Percentiles rank a stretch among this genome's conserved stretches.
Evolutionary conservation across 1,284 basidiomycete genomes (phyloP).

Genomic region (Malassezia psittaci): DNA sequence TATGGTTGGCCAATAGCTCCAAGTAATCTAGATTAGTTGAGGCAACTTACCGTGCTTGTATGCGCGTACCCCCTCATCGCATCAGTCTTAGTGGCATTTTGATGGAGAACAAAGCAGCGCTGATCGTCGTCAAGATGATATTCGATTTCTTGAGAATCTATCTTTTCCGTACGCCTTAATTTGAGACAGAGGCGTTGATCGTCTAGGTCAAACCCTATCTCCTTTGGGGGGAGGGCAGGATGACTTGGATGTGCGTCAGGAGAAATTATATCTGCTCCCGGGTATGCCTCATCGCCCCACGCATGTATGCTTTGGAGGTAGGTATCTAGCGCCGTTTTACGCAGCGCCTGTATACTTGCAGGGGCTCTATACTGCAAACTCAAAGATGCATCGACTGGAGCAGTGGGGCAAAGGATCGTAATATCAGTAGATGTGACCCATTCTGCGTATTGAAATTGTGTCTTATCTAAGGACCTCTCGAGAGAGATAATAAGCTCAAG

Average conservation of each 20-base stretch:
- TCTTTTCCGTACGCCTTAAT: slow-evolving; percentile 2
- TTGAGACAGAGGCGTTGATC: neutral
- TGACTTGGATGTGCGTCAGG: neutral
- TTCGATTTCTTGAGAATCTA: neutral
- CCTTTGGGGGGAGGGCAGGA: neutral
- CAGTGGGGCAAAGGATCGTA: slow-evolving; percentile 2
- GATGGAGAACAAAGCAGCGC: neutral
- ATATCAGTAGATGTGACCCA: neutral
- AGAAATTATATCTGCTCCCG: neutral
- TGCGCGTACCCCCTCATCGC: neutral
- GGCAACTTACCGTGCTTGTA: neutral
- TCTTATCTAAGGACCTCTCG: neutral
- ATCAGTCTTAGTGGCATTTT: neutral
- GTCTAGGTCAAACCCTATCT: neutral
- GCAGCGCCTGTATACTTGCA: neutral
- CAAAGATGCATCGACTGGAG: slow-evolving; percentile 3
- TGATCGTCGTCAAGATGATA: neutral
- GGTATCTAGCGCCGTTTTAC: neutral
- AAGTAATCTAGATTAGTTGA: neutral
- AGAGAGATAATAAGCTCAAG: neutral
- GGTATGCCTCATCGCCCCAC: neutral
- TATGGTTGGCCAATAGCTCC: neutral
- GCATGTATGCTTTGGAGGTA: slow-evolving; percentile 5
- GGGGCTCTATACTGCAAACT: neutral
- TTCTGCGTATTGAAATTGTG: neutral